Evolutionary conservation across 192 early-diverging fungal genomes (phyloP), one percentile per base, ranked within the genome.

Genomic region (Diversispora epigaea): DNA sequence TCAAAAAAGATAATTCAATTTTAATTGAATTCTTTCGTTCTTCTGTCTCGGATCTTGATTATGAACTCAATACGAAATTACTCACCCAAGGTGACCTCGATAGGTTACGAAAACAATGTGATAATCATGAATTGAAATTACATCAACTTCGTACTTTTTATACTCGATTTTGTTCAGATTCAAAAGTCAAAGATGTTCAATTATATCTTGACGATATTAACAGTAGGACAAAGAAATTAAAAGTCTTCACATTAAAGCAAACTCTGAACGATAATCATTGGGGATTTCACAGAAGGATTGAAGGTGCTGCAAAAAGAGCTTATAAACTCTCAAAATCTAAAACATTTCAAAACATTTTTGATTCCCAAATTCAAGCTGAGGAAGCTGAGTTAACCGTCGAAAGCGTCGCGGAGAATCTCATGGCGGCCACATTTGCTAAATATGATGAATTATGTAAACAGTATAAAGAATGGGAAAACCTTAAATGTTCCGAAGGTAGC

Each of bases 401-500:
- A 22, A 5, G 1, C 4, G n/a, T 58, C 22, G 57, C 57, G 9
- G 8, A 32, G 22, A 58, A 8, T 3, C 22, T 58, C 0, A 58
- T 58, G n/a, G n/a, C 19, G 22, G 6, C n/a, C n/a, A 19, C 19
- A 9, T 58, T 58, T 22, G 22, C 25, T 14, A 22, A 32, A 32
- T 58, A 58, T 58, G 22, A 58, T 6, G 19, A 58, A 6, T 25
- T 71, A 45, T 22, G 50, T 58, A 41, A 3, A 0, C 0, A 56
- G 19, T 60, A 58, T 60, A n/a, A 7, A 9, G 25, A 58, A 9
- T 71, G 70, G 70, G 25, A 41, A 40, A 57, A 57, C 15, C 43
- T 71, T 11, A 58, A 41, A 60, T 57, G 22, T 40, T 58, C 52
- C 7, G 6, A 55, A 11, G 70, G 41, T 6, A n/a, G 11, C 40